Percentiles rank a stretch among this genome's conserved stretches.
These are phyloP conservation scores for Jatropha podagrica DNA, from an alignment of 441 rosid species.

Conservation along the genomic window DNA sequence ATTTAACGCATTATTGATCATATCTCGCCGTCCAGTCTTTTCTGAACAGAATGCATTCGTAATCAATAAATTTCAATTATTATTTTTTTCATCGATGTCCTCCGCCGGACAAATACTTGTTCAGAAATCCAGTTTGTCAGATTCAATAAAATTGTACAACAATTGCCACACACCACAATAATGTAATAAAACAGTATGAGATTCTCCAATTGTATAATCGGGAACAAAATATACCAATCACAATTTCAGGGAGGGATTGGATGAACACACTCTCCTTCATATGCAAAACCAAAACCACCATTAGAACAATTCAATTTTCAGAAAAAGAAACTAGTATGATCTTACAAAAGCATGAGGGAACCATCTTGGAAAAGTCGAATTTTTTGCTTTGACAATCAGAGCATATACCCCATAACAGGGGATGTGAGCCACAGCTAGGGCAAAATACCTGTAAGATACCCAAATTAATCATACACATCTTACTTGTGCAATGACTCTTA, in stretches of 20 bases:
- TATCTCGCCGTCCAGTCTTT: too few relatives aligned
- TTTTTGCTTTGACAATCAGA: slow-evolving; percentile 52
- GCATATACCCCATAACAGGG: slow-evolving; percentile 73
- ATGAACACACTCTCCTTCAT: background rate
- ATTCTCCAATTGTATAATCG: background rate
- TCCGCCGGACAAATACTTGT: too few relatives aligned
- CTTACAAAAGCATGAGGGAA: slow-evolving; percentile 53
- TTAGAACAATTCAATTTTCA: background rate
- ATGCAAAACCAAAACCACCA: background rate
- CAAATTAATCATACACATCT: background rate
- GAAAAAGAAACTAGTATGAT: slow-evolving; percentile 21
- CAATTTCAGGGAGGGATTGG: background rate
- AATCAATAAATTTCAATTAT: too few relatives aligned
- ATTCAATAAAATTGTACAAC: too few relatives aligned
- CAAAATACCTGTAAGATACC: slow-evolving; percentile 53
- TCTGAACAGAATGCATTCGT: too few relatives aligned
- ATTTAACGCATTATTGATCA: too few relatives aligned
- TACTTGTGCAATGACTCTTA: background rate
- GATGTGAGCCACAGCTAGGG: slow-evolving; percentile 55
- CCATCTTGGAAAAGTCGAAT: slow-evolving; percentile 36
- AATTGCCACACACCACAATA: too few relatives aligned
- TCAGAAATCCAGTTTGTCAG: too few relatives aligned
- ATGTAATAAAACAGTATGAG: too few relatives aligned
- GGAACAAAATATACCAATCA: background rate
- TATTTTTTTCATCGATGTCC: too few relatives aligned